A percentile compares a stretch with the other conserved stretches of the same genome.
Conservation (phyloP, 257 asterid genomes). For the Capsicum baccatum region DNA sequence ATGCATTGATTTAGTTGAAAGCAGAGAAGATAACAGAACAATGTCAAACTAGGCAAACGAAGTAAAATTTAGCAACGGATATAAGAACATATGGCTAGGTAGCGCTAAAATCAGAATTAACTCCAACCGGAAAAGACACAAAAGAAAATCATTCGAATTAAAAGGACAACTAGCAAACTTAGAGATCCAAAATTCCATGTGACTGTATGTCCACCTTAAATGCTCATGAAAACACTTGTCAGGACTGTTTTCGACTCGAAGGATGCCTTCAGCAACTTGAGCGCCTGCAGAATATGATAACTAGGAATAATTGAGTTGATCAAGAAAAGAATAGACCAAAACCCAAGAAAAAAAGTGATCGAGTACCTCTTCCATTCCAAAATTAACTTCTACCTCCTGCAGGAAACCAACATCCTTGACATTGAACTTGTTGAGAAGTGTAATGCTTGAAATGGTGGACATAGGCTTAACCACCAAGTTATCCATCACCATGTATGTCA, state of each 20-base stretch:
- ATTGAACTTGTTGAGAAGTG: conserved; percentile 19
- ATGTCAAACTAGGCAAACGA: background rate
- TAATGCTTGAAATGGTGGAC: background rate
- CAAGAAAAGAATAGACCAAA: background rate
- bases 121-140: background rate
- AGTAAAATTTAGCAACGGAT: background rate
- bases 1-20: background rate
- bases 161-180: background rate
- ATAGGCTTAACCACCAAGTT: conserved; percentile 7
- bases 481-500: conserved; percentile 20
- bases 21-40: background rate
- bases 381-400: background rate
- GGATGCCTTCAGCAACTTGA: background rate
- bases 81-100: no score
- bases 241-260: background rate
- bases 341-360: background rate
- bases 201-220: background rate
- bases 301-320: background rate
- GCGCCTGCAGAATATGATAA: background rate
- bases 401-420: background rate
- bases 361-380: conserved; percentile 1
- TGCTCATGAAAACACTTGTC: background rate
- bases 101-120: background rate
- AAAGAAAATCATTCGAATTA: background rate
- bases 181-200: background rate